phyloP scores from a whole-genome alignment of 2,329 filamentous ascomycete species.

The Fusarium tanahbumbuense region DNA sequence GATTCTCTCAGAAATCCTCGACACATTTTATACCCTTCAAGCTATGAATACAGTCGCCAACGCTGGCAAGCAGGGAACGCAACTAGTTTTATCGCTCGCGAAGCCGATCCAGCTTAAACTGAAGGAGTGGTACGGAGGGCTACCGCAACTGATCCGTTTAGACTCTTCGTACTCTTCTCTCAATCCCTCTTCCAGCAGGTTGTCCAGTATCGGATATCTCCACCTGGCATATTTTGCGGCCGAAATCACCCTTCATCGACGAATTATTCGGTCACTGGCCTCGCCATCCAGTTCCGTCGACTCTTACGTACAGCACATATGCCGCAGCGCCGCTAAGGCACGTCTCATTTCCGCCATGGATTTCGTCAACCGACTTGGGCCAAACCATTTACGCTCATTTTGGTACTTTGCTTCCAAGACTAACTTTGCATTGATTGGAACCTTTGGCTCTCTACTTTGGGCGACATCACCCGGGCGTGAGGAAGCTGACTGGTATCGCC shows the following conservation, averaged over 20 bases:
- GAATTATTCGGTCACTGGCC: constrained; percentile 84
- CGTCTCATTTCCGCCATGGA: constrained; percentile 96
- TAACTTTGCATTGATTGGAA: constrained; percentile 95
- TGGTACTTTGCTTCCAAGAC: constrained; percentile 92
- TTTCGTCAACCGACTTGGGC: constrained; percentile 92
- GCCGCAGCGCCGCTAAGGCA: constrained; percentile 92
- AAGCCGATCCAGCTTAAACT: constrained; percentile 86
- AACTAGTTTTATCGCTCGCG: constrained; percentile 77
- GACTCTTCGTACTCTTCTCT: constrained; percentile 64
- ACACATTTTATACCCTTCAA: constrained; percentile 83
- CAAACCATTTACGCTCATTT: constrained; percentile 87
- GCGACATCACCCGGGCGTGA: constrained; percentile 88
- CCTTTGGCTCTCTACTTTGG: constrained; percentile 90
- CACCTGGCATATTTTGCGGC: constrained; percentile 94
- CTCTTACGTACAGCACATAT: constrained; percentile 89
- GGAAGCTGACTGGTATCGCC: constrained; percentile 92
- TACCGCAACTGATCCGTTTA: constrained; percentile 75
- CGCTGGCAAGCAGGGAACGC: constrained; percentile 76
- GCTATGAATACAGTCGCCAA: constrained; percentile 76
- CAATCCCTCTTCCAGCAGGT: constrained; percentile 55
- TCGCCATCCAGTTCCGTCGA: constrained; percentile 64
- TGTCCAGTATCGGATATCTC: constrained; percentile 78
- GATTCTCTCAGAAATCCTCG: constrained; percentile 82
- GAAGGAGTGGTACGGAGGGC: constrained; percentile 81
- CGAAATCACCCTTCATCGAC: constrained; percentile 91